These are phyloP conservation scores for Aspergillus felis DNA, from an alignment of 2,329 filamentous ascomycete genomes.

Conservation along the genomic window DNA sequence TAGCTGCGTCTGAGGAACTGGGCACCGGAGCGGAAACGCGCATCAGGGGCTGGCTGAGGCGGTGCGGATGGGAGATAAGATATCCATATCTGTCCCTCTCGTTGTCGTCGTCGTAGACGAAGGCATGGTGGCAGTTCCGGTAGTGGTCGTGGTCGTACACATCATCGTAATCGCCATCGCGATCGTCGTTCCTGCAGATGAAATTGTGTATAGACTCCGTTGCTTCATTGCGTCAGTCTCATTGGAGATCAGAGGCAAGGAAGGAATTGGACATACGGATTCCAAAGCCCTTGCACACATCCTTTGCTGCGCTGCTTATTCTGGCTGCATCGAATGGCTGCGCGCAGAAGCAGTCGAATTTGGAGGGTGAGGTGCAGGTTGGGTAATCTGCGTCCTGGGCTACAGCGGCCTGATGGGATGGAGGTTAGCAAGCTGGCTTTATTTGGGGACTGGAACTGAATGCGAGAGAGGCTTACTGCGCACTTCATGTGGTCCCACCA, in stretches of 20 bases:
- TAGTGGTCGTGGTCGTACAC: background rate
- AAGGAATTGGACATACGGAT: slow-evolving; percentile 6
- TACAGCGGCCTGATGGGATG: slow-evolving; percentile 4
- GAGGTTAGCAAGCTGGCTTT: background rate
- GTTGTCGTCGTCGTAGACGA: slow-evolving; percentile 1
- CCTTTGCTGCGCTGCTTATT: background rate
- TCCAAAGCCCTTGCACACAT: slow-evolving; percentile 3
- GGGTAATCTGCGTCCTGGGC: slow-evolving; percentile 1
- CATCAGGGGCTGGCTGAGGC: background rate
- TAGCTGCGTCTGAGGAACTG: background rate
- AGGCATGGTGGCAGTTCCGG: background rate
- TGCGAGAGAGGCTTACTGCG: background rate
- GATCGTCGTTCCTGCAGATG: background rate
- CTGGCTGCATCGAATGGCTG: background rate
- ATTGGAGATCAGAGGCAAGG: background rate
- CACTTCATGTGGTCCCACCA: background rate
- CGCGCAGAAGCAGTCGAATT: slow-evolving; percentile 13
- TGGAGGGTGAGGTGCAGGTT: slow-evolving; percentile 6
- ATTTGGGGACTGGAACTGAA: too few species aligned
- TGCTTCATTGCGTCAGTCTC: background rate
- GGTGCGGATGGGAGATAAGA: slow-evolving; percentile 1
- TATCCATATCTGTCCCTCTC: background rate
- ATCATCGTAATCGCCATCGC: background rate
- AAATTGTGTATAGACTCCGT: slow-evolving; percentile 4
- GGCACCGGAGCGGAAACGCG: background rate